These are phyloP conservation scores for Saccharomycopsis hybrid DNA, from an alignment of 1,139 yeast genomes.

Conservation along the genomic window DNA sequence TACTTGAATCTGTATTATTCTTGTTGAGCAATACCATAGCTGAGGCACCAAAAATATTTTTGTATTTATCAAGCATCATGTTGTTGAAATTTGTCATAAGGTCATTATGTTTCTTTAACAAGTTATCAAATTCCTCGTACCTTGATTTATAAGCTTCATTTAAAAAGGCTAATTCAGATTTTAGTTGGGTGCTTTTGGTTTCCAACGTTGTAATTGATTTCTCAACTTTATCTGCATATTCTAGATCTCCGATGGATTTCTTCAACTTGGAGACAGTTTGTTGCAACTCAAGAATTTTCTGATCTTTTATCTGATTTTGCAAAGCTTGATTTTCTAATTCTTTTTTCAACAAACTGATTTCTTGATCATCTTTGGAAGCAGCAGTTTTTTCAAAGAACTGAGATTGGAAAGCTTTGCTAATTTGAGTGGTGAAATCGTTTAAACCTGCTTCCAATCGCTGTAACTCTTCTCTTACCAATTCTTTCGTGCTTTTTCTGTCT, in stretches of 20 bases:
- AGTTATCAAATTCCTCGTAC: slow-evolving; percentile 11
- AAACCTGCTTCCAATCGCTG: slow-evolving; percentile 4
- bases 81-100: slow-evolving; percentile 11
- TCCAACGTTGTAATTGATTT: not conserved
- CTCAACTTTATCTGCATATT: not conserved
- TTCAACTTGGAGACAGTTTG: slow-evolving; percentile 2
- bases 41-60: slow-evolving; percentile 18
- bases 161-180: slow-evolving; percentile 8
- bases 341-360: not conserved
- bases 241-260: not conserved
- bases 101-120: slow-evolving; percentile 8
- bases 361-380: not conserved
- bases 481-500: not conserved
- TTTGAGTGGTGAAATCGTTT: not conserved
- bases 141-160: slow-evolving; percentile 9
- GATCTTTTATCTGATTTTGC: slow-evolving; percentile 8
- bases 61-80: slow-evolving; percentile 17
- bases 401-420: not conserved
- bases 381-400: too few relatives aligned
- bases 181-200: slow-evolving; percentile 3
- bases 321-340: slow-evolving; percentile 5
- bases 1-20: slow-evolving; percentile 3
- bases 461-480: slow-evolving; percentile 9
- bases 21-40: slow-evolving; percentile 15
- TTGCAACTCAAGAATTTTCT: slow-evolving; percentile 5